Conservation (phyloP, 2,329 filamentous ascomycete species). For the Chalaropsis thielavioides region DNA sequence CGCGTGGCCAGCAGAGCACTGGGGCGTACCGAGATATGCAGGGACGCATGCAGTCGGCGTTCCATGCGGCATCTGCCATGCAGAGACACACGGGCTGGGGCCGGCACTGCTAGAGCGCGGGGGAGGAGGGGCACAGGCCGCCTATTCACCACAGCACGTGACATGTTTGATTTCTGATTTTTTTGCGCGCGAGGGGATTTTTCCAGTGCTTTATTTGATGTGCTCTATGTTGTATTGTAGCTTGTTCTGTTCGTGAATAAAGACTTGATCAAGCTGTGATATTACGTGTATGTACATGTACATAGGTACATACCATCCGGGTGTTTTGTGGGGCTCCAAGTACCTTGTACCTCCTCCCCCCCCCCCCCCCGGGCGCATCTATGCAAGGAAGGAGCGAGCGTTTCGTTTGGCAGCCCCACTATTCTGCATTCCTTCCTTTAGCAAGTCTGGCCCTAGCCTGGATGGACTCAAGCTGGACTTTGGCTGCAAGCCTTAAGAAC, state of each 20-base stretch:
- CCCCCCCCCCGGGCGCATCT: background rate
- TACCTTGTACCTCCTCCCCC: background rate
- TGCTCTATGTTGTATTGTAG: too few relatives aligned
- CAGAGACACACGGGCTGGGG: slow-evolving; percentile 7
- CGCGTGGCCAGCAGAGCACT: slow-evolving; percentile 34
- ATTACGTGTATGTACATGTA: background rate
- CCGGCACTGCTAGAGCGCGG: background rate
- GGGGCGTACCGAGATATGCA: slow-evolving; percentile 40
- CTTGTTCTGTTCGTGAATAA: too few relatives aligned
- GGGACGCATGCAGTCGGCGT: slow-evolving; percentile 36
- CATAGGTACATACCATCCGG: background rate
- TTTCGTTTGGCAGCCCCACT: background rate
- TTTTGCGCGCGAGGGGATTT: too few relatives aligned
- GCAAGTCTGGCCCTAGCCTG: background rate
- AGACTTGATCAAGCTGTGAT: background rate
- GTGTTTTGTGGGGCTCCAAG: background rate
- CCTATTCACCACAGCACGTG: too few relatives aligned
- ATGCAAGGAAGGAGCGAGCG: background rate
- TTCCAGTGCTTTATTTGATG: too few relatives aligned
- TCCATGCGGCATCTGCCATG: background rate
- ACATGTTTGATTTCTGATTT: too few relatives aligned
- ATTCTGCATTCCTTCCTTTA: background rate
- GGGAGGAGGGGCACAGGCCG: background rate
- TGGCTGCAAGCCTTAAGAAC: background rate
- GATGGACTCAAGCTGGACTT: background rate